A percentile compares a stretch with the other conserved stretches of the same genome.
phyloP scores from a whole-genome alignment of 139 green algal genomes.

The Zygnema circumcarinatum region DNA sequence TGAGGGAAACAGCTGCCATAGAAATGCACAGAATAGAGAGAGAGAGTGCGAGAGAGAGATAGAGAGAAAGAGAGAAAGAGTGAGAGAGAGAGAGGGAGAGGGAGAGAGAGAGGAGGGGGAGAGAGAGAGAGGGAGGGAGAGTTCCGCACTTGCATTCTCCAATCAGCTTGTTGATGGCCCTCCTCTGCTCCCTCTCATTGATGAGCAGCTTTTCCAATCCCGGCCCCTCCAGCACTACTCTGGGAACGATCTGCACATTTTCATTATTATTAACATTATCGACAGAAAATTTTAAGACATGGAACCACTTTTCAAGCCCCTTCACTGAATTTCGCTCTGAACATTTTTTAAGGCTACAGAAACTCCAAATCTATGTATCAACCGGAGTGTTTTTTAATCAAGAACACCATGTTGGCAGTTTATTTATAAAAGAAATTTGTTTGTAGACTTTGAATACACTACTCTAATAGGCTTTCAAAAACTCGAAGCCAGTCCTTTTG shows the following conservation, averaged over 20 bases:
- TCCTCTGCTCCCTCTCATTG: not conserved
- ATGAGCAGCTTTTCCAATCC: not conserved
- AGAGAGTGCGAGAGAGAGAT: not conserved
- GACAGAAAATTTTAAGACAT: not conserved
- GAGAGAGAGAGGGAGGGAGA: not conserved
- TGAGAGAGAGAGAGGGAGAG: too few relatives aligned
- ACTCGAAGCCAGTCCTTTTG: too few relatives aligned
- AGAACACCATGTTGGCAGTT: too few relatives aligned
- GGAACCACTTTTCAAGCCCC: not conserved
- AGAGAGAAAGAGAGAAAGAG: not conserved
- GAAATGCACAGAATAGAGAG: too few relatives aligned
- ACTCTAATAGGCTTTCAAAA: too few relatives aligned
- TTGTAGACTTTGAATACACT: too few relatives aligned
- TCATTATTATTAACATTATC: too few relatives aligned
- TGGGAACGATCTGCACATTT: constrained; percentile 26
- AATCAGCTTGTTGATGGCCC: not conserved
- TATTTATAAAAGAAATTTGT: too few relatives aligned
- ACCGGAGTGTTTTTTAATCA: too few relatives aligned
- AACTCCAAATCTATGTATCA: too few relatives aligned
- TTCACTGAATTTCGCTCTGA: too few relatives aligned
- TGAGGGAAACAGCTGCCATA: not conserved
- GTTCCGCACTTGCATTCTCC: constrained; percentile 9
- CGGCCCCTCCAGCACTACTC: constrained; percentile 32
- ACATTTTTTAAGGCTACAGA: too few relatives aligned
- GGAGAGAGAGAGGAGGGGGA: not conserved